Percentiles rank a stretch among this genome's conserved stretches.
Conservation (phyloP, 768 basidiomycete genomes). For the Boletus subcaerulescens region DNA sequence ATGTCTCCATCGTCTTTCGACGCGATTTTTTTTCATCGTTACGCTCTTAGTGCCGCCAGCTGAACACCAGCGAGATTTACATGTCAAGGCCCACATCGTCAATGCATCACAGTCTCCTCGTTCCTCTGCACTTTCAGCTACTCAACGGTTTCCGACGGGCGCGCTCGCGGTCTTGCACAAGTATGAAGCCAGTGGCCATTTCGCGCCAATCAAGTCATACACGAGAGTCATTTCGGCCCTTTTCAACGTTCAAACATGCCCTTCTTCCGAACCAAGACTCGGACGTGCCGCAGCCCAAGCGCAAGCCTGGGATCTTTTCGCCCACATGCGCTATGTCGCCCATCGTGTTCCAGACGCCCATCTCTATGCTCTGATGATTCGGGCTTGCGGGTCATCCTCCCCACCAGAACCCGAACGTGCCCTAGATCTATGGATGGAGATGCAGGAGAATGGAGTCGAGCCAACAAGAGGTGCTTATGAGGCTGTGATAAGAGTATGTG, state of each 20-base stretch:
- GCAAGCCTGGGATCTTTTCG: conserved; percentile 91
- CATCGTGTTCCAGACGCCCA: conserved; percentile 73
- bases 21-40: not conserved
- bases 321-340: conserved; percentile 95
- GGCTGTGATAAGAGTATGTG: conserved; percentile 80
- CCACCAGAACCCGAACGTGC: conserved; percentile 85
- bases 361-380: conserved; percentile 85
- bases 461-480: conserved; percentile 74
- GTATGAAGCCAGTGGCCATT: conserved; percentile 61
- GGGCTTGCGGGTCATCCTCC: conserved; percentile 65
- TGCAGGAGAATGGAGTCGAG: conserved; percentile 69
- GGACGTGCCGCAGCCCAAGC: conserved; percentile 52
- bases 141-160: conserved; percentile 49
- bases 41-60: conserved; percentile 38
- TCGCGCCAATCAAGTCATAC: conserved; percentile 75
- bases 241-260: conserved; percentile 41
- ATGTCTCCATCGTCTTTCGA: conserved; percentile 7
- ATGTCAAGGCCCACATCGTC: conserved; percentile 63
- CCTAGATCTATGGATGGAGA: conserved; percentile 89
- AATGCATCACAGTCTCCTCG: not conserved
- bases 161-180: conserved; percentile 68
- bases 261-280: conserved; percentile 21
- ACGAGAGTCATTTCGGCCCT: conserved; percentile 61
- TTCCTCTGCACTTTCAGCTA: conserved; percentile 20
- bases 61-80: conserved; percentile 62